Evolutionary conservation across 495 filamentous ascomycete species (phyloP).

Genomic region (Neurospora sp.): DNA sequence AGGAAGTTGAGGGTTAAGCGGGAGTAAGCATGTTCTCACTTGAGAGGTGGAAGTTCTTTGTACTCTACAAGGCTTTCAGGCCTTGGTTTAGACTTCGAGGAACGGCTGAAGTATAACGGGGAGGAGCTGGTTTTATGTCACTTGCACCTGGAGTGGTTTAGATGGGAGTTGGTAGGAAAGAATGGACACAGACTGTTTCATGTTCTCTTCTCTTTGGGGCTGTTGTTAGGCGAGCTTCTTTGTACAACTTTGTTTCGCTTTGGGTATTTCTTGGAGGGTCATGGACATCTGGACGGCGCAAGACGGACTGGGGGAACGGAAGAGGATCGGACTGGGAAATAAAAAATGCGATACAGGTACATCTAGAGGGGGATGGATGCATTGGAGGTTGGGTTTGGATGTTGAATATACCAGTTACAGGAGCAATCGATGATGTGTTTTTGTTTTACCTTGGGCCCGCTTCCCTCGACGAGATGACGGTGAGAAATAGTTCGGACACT

Average conservation of each 20-base stretch:
- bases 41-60: not conserved
- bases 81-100: not conserved
- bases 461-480: not conserved
- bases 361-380: not conserved
- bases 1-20: not conserved
- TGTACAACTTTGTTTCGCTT: not conserved
- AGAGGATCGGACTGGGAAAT: not conserved
- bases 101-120: not conserved
- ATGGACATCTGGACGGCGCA: not conserved
- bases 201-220: not conserved
- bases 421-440: not conserved
- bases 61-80: not conserved
- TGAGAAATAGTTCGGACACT: not conserved
- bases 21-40: not conserved
- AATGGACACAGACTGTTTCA: not conserved
- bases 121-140: not conserved
- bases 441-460: not conserved
- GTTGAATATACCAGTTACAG: not conserved
- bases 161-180: not conserved
- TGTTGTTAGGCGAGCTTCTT: not conserved
- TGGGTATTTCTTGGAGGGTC: not conserved
- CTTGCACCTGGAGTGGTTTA: not conserved
- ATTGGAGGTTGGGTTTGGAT: not conserved
- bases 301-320: not conserved
- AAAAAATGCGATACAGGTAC: not conserved